Evolutionary conservation across 495 filamentous ascomycete species (phyloP).

Genomic region (Friedmanniomyces simplex): DNA sequence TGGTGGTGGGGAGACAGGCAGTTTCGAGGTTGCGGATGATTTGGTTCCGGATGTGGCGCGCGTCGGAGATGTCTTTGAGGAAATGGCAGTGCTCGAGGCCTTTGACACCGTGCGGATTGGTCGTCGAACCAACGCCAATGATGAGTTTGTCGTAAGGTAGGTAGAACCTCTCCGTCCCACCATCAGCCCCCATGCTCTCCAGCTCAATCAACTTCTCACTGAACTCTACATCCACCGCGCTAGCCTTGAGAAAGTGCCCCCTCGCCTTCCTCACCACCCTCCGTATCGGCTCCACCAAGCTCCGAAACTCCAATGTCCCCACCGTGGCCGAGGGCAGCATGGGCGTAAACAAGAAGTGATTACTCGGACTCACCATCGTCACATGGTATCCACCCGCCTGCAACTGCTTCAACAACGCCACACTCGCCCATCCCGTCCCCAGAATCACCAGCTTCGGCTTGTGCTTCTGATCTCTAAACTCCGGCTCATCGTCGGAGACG

Average conservation of each 20-base stretch:
- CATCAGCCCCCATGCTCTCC: slow-evolving; percentile 57
- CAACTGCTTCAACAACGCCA: slow-evolving; percentile 82
- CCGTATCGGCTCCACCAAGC: slow-evolving; percentile 84
- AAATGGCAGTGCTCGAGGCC: slow-evolving; percentile 91
- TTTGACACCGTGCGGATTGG: slow-evolving; percentile 92
- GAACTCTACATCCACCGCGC: slow-evolving; percentile 81
- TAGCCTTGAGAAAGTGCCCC: slow-evolving; percentile 83
- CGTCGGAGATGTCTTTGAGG: slow-evolving; percentile 88
- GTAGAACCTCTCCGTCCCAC: slow-evolving; percentile 71
- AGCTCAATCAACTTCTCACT: slow-evolving; percentile 84
- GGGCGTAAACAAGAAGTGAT: slow-evolving; percentile 96
- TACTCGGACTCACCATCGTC: slow-evolving; percentile 84
- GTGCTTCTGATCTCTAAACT: slow-evolving; percentile 56
- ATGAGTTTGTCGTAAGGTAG: slow-evolving; percentile 98
- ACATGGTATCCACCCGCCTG: slow-evolving; percentile 87
- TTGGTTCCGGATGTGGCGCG: slow-evolving; percentile 73
- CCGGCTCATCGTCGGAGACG: slow-evolving; percentile 77
- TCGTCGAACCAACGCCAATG: slow-evolving; percentile 80
- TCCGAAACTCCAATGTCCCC: slow-evolving; percentile 82
- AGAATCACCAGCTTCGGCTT: slow-evolving; percentile 89
- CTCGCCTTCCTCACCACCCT: slow-evolving; percentile 64
- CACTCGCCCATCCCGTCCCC: slow-evolving; percentile 90
- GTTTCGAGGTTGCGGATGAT: slow-evolving; percentile 88
- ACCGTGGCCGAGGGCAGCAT: slow-evolving; percentile 97
- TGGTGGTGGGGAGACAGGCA: slow-evolving; percentile 86